Evolutionary conservation across 306 rosid species (phyloP).

Genomic region (Begonia peltatifolia): DNA sequence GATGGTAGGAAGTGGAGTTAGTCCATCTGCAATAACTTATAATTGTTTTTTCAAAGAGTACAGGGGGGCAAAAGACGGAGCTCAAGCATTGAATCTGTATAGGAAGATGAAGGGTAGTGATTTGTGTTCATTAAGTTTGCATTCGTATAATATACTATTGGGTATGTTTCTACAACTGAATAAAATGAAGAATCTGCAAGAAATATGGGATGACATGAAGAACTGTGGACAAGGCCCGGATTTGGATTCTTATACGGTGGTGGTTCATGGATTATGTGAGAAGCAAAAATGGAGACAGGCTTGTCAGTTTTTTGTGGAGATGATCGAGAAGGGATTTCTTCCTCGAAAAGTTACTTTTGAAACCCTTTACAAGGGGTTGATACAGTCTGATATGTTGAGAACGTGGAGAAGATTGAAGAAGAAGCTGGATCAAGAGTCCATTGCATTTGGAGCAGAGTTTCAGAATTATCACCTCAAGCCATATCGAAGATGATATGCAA

Average conservation of each 20-base stretch:
- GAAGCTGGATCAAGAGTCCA: constrained; percentile 78
- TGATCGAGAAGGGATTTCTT: constrained; percentile 89
- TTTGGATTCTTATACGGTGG: constrained; percentile 58
- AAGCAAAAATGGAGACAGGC: constrained; percentile 65
- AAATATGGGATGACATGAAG: constrained; percentile 66
- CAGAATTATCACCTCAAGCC: constrained; percentile 67
- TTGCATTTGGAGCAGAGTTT: constrained; percentile 71
- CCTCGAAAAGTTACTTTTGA: constrained; percentile 80
- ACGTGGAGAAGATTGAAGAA: constrained; percentile 93
- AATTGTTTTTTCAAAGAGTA: constrained; percentile 79
- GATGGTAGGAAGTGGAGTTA: constrained; percentile 56
- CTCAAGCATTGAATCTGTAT: constrained; percentile 54
- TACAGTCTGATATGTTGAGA: constrained; percentile 80
- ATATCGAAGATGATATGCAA: constrained; percentile 42
- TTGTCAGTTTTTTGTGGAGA: constrained; percentile 70
- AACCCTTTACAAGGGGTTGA: constrained; percentile 66
- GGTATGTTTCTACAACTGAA: constrained; percentile 49
- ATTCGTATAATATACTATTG: constrained; percentile 47
- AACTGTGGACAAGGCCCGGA: constrained; percentile 60
- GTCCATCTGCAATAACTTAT: constrained; percentile 52
- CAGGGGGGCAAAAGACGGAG: constrained; percentile 55
- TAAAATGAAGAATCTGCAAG: constrained; percentile 32
- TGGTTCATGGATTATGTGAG: constrained; percentile 68
- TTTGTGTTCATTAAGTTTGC: constrained; percentile 40
- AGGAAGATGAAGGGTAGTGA: constrained; percentile 59